A percentile compares a stretch with the other conserved stretches of the same genome.
Conservation (phyloP, 441 rosid genomes). For the Adansonia rubrostipa region DNA sequence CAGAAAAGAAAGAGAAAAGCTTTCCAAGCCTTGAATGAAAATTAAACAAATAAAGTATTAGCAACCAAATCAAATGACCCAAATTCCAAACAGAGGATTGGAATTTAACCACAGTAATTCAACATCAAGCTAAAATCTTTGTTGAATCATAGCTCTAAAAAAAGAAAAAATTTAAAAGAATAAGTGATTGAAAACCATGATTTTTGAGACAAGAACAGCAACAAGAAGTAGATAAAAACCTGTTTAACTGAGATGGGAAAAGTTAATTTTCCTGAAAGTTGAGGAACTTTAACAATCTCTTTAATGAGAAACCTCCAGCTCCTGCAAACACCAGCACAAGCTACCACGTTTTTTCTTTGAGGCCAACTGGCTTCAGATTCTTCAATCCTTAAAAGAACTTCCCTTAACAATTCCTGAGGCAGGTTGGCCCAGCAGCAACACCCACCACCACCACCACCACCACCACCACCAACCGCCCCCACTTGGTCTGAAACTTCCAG, state of each 20-base stretch:
- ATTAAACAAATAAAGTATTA: background rate
- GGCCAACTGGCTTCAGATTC: constrained; percentile 60
- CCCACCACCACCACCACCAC: background rate
- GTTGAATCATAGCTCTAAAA: background rate
- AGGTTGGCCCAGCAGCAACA: constrained; percentile 55
- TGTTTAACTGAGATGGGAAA: constrained; percentile 73
- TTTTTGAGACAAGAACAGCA: background rate
- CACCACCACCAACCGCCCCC: background rate
- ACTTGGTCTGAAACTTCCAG: constrained; percentile 12
- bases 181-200: background rate
- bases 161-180: background rate
- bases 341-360: constrained; percentile 53
- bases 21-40: background rate
- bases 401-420: constrained; percentile 65
- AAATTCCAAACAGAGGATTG: no score
- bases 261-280: constrained; percentile 59
- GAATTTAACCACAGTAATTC: background rate
- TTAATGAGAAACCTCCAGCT: constrained; percentile 54
- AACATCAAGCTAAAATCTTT: background rate
- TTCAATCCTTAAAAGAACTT: constrained; percentile 58
- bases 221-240: constrained; percentile 34
- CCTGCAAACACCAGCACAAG: constrained; percentile 72
- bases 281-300: constrained; percentile 59
- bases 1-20: background rate
- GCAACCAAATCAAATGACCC: background rate